These are phyloP conservation scores for Phaeoacremonium minimum DNA, from an alignment of 2,329 filamentous ascomycete species.

Conservation along the genomic window DNA sequence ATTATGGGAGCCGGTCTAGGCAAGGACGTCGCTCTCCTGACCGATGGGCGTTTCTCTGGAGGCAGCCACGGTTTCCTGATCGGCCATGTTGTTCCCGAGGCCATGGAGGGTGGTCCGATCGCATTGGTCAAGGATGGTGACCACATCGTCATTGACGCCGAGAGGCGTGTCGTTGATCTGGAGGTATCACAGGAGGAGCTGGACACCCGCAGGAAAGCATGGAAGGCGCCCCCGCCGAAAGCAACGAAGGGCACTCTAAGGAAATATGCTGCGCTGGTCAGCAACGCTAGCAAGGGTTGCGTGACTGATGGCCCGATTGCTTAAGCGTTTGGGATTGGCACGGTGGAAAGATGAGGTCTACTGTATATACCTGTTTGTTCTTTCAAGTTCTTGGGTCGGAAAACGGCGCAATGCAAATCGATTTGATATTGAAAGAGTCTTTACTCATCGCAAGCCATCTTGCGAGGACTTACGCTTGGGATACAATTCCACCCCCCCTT, in stretches of 20 bases:
- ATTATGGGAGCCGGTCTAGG: conserved; percentile 88
- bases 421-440: too few relatives aligned
- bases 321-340: conserved; percentile 5
- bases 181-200: conserved; percentile 64
- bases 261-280: conserved; percentile 63
- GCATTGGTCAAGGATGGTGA: conserved; percentile 80
- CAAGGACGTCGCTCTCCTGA: conserved; percentile 69
- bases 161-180: conserved; percentile 65
- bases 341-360: not conserved
- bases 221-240: conserved; percentile 57
- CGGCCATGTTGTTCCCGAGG: conserved; percentile 83
- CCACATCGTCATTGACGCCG: conserved; percentile 75
- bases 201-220: conserved; percentile 49
- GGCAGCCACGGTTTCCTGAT: conserved; percentile 85
- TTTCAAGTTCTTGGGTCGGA: conserved; percentile 5
- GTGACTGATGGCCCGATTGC: conserved; percentile 42
- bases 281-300: conserved; percentile 55
- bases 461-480: too few relatives aligned
- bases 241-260: conserved; percentile 62
- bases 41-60: conserved; percentile 73
- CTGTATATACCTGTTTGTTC: conserved; percentile 11
- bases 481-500: too few relatives aligned
- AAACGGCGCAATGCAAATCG: conserved; percentile 7
- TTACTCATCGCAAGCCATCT: too few relatives aligned
- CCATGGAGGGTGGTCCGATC: conserved; percentile 80